phyloP scores from a whole-genome alignment of 805 yeast genomes.

The Kodamaea sagamina region DNA sequence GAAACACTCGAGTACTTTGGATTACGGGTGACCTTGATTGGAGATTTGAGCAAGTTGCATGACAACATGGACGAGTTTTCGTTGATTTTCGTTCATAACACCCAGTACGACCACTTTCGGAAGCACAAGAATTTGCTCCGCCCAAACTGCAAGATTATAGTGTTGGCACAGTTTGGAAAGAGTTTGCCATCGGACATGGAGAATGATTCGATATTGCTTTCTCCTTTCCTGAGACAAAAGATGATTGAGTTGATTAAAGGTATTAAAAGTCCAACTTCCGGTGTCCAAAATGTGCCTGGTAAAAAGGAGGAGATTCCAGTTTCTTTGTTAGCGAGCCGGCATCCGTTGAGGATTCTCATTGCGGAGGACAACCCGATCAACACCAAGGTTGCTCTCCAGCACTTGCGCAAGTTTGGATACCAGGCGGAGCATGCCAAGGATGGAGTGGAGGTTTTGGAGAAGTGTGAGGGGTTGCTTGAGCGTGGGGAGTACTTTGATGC shows the following conservation, averaged over 20 bases:
- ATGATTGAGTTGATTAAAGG: slow-evolving; percentile 15
- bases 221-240: slow-evolving; percentile 32
- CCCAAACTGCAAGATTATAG: slow-evolving; percentile 19
- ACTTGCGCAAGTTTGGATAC: slow-evolving; percentile 51
- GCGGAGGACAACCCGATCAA: slow-evolving; percentile 59
- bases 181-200: slow-evolving; percentile 24
- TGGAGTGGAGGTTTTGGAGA: slow-evolving; percentile 47
- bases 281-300: background rate
- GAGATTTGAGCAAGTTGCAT: slow-evolving; percentile 16
- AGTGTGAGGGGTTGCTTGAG: slow-evolving; percentile 28
- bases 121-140: slow-evolving; percentile 7
- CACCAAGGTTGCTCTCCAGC: slow-evolving; percentile 51
- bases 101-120: slow-evolving; percentile 17
- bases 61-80: slow-evolving; percentile 15
- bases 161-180: slow-evolving; percentile 34
- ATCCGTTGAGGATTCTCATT: slow-evolving; percentile 50
- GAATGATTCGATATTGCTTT: slow-evolving; percentile 26
- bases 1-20: slow-evolving; percentile 38
- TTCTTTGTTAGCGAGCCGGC: slow-evolving; percentile 13
- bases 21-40: slow-evolving; percentile 27
- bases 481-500: slow-evolving; percentile 45
- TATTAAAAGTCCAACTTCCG: slow-evolving; percentile 9
- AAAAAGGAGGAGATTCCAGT: background rate
- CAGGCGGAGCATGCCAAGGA: slow-evolving; percentile 54
- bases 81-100: slow-evolving; percentile 26